Conservation (phyloP, 2,329 filamentous ascomycete genomes). For the Parafenestella ontariensis region DNA sequence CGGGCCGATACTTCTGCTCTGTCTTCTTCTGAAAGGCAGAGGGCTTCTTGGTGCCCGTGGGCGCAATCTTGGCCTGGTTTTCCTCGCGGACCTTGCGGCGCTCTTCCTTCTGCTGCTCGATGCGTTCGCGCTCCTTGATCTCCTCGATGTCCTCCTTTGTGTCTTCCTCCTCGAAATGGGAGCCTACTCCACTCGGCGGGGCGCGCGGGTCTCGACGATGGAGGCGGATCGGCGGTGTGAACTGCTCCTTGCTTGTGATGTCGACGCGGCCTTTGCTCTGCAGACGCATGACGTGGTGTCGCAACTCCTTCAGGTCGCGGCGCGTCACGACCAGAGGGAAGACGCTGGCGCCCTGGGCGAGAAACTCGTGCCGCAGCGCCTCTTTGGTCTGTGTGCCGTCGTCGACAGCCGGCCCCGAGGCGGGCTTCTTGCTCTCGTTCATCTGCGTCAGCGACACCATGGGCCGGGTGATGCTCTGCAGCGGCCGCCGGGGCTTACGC, state of each 20-base stretch:
- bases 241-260: slow-evolving; percentile 78
- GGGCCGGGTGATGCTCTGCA: slow-evolving; percentile 43
- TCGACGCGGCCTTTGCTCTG: slow-evolving; percentile 67
- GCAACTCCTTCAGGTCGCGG: slow-evolving; percentile 76
- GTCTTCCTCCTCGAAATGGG: slow-evolving; percentile 58
- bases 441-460: slow-evolving; percentile 44
- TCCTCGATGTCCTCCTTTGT: slow-evolving; percentile 70
- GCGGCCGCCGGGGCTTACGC: slow-evolving; percentile 41
- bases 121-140: slow-evolving; percentile 68
- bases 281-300: slow-evolving; percentile 88
- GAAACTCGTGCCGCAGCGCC: slow-evolving; percentile 35
- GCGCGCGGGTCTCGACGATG: slow-evolving; percentile 82
- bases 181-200: slow-evolving; percentile 61
- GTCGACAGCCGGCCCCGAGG: slow-evolving; percentile 5
- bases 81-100: slow-evolving; percentile 85
- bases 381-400: slow-evolving; percentile 26
- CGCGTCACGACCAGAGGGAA: slow-evolving; percentile 82
- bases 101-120: slow-evolving; percentile 71
- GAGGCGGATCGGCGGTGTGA: slow-evolving; percentile 84
- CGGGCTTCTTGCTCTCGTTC: slow-evolving; percentile 33
- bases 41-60: slow-evolving; percentile 74
- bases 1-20: slow-evolving; percentile 83
- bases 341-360: slow-evolving; percentile 32
- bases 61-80: slow-evolving; percentile 92
- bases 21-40: slow-evolving; percentile 76